phyloP scores from a whole-genome alignment of 257 asterid genomes.

The Solanum paucissectum region DNA sequence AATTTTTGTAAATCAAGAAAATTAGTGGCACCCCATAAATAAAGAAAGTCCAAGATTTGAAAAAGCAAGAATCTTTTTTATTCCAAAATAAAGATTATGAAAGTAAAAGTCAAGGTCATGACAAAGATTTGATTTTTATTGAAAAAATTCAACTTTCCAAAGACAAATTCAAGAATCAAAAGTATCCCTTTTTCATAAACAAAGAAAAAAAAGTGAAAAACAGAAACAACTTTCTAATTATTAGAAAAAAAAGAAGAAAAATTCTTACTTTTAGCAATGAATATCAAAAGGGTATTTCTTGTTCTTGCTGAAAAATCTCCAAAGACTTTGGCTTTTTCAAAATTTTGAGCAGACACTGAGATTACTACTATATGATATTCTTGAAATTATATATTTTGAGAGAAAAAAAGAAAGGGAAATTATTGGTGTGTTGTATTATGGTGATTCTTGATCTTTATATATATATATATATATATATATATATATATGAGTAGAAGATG shows the following conservation, averaged over 20 bases:
- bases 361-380: neutral
- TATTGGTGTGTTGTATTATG: neutral
- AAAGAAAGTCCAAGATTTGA: neutral
- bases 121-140: neutral
- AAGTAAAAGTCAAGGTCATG: neutral
- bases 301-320: neutral
- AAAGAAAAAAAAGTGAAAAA: neutral
- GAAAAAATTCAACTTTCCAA: neutral
- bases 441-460: neutral
- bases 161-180: neutral
- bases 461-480: neutral
- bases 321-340: neutral
- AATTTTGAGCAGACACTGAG: neutral
- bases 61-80: neutral
- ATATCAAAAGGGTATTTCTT: neutral
- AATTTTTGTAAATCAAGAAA: neutral
- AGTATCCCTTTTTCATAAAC: neutral
- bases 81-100: neutral
- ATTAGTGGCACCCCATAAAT: neutral
- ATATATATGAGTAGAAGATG: neutral
- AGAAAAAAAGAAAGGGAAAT: neutral
- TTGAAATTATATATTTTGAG: neutral
- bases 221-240: neutral
- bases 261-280: neutral
- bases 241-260: neutral